phyloP scores from a whole-genome alignment of 176 grass and related monocot species.

The Carex pumila region DNA sequence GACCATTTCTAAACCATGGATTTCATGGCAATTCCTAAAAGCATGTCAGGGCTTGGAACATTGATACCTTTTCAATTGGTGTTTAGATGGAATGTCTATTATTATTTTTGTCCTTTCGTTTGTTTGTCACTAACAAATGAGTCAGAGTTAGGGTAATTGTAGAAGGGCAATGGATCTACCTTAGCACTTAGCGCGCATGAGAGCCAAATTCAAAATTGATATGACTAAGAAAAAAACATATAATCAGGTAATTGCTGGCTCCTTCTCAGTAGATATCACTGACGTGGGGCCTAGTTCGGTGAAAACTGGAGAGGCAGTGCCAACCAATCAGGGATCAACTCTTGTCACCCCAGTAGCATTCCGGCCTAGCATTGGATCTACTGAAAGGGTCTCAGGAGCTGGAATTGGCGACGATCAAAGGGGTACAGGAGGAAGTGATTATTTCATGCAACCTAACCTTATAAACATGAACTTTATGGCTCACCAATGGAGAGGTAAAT shows the following conservation, averaged over 20 bases:
- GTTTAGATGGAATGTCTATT: not conserved
- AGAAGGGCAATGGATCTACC: not conserved
- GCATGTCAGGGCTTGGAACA: not conserved
- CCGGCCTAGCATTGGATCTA: conserved; percentile 9
- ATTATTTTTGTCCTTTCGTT: not conserved
- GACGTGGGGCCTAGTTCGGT: not conserved
- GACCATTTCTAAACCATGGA: not conserved
- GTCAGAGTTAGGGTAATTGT: not conserved
- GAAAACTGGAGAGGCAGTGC: conserved; percentile 1
- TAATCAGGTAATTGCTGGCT: conserved; percentile 24
- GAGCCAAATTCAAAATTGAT: not conserved
- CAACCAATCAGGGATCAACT: conserved; percentile 3
- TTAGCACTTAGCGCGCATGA: not conserved
- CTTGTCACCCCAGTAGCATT: conserved; percentile 22
- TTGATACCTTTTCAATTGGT: not conserved
- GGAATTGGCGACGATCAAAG: not conserved
- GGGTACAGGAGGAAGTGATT: conserved; percentile 15
- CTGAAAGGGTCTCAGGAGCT: conserved; percentile 10
- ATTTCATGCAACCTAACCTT: conserved; percentile 18
- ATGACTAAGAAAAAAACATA: not conserved
- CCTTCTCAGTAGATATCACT: conserved; percentile 20
- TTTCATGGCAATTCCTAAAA: not conserved
- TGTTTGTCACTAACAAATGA: not conserved
- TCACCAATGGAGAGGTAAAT: conserved; percentile 19
- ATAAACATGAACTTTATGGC: conserved; percentile 24